Evolutionary conservation across 2,329 filamentous ascomycete species (phyloP).

Genomic region (Alternaria triticimaculans): DNA sequence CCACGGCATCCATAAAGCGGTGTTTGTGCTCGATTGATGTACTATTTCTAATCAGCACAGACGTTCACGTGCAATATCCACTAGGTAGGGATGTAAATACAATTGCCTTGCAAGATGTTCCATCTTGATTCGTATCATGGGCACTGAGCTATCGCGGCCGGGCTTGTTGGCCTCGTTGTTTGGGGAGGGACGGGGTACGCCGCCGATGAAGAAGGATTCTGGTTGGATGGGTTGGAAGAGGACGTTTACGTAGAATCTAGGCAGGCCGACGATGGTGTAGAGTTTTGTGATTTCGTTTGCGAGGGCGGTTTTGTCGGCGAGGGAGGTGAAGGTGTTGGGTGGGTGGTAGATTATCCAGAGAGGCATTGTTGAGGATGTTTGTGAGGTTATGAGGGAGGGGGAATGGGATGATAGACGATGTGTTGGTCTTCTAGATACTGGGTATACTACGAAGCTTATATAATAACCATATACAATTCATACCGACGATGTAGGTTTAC

Average conservation of each 20-base stretch:
- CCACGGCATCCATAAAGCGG: constrained; percentile 32
- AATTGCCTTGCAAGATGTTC: constrained; percentile 40
- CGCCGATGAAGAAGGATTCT: constrained; percentile 42
- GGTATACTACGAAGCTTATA: background rate
- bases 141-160: constrained; percentile 13
- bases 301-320: constrained; percentile 38
- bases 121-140: constrained; percentile 49
- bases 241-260: constrained; percentile 55
- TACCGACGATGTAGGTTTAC: background rate
- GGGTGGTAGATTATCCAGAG: constrained; percentile 55
- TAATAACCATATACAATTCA: background rate
- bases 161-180: background rate
- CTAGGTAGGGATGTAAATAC: background rate
- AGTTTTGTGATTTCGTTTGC: constrained; percentile 50
- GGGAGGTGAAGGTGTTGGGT: constrained; percentile 39
- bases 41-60: background rate
- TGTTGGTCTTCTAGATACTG: background rate
- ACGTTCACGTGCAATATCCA: no score
- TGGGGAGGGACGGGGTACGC: constrained; percentile 23
- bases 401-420: no score
- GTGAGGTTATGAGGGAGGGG: background rate
- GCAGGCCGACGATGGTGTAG: constrained; percentile 47
- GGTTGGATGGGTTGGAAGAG: constrained; percentile 46
- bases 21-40: background rate
- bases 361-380: constrained; percentile 45